phyloP scores from a whole-genome alignment of 371 early-diverging fungal species.

The Mortierella sp. region DNA sequence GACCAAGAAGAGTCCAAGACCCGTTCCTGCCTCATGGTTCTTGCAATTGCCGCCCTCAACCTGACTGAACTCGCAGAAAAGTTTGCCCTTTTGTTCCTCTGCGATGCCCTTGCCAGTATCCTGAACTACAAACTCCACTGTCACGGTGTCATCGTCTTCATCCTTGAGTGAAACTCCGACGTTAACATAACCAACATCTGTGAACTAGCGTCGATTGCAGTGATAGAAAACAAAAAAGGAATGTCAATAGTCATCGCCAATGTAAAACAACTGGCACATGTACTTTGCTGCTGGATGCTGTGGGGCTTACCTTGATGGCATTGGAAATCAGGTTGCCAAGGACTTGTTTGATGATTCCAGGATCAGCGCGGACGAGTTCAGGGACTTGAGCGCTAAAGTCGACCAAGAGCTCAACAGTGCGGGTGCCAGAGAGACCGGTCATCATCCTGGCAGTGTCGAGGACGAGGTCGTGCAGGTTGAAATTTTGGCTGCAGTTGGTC shows the following conservation, averaged over 20 bases:
- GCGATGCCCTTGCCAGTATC: constrained; percentile 78
- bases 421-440: constrained; percentile 59
- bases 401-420: constrained; percentile 58
- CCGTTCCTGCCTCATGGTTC: constrained; percentile 66
- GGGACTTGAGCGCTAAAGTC: constrained; percentile 61
- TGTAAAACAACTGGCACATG: neutral
- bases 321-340: constrained; percentile 60
- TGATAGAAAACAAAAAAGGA: neutral
- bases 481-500: constrained; percentile 55
- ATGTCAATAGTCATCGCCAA: neutral
- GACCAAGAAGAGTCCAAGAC: constrained; percentile 58
- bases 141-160: constrained; percentile 53
- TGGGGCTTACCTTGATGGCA: constrained; percentile 57
- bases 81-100: constrained; percentile 61
- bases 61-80: constrained; percentile 70
- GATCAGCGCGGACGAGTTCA: constrained; percentile 55
- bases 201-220: constrained; percentile 24
- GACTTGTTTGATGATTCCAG: constrained; percentile 59
- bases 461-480: constrained; percentile 60
- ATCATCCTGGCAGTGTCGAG: constrained; percentile 60
- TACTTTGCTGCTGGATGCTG: neutral
- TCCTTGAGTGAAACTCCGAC: constrained; percentile 56
- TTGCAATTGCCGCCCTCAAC: constrained; percentile 59
- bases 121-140: constrained; percentile 63
- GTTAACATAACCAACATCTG: constrained; percentile 52